Percentiles rank a stretch among this genome's conserved stretches.
Evolutionary conservation across 345 rosid genomes (phyloP).

Genomic region (Cardiospermum halicacabum): DNA sequence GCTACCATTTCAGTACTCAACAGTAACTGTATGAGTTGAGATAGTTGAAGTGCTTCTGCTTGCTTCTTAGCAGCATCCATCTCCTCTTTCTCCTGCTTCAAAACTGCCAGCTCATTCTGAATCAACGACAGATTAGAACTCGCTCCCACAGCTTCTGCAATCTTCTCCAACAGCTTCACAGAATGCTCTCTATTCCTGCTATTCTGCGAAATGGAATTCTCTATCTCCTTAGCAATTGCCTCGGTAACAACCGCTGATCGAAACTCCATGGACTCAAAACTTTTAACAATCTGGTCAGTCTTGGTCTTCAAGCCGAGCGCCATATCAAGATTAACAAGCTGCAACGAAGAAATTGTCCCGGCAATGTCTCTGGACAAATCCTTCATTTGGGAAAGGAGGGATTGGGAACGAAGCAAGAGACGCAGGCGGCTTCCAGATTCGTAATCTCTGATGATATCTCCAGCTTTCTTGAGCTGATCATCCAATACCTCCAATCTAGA

Average conservation of each 20-base stretch:
- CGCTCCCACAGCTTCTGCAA: slow-evolving; percentile 42
- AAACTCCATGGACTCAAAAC: slow-evolving; percentile 33
- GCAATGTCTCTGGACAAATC: slow-evolving; percentile 41
- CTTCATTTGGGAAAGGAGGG: slow-evolving; percentile 27
- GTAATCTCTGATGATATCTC: slow-evolving; percentile 28
- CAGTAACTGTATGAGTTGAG: slow-evolving; percentile 37
- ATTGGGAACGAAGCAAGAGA: slow-evolving; percentile 29
- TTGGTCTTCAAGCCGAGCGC: slow-evolving; percentile 28
- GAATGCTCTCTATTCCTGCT: slow-evolving; percentile 25
- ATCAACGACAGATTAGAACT: slow-evolving; percentile 25
- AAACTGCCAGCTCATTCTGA: slow-evolving; percentile 31
- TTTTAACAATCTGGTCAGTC: slow-evolving; percentile 19
- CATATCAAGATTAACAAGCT: slow-evolving; percentile 36
- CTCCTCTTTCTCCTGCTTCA: slow-evolving; percentile 43
- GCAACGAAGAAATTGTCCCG: slow-evolving; percentile 35
- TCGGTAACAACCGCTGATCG: slow-evolving; percentile 20
- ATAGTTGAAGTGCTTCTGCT: slow-evolving; percentile 46
- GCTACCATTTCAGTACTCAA: slow-evolving; percentile 32
- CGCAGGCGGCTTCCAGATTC: slow-evolving; percentile 35
- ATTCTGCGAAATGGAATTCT: slow-evolving; percentile 24
- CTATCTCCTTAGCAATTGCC: slow-evolving; percentile 33
- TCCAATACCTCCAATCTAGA: slow-evolving; percentile 24
- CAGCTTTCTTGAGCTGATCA: slow-evolving; percentile 25
- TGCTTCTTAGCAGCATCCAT: slow-evolving; percentile 48
- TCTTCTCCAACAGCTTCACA: slow-evolving; percentile 33